Base-by-base conservation (phyloP, 176 grass and related monocot species). In the Miscanthus lutarioriparius region DNA sequence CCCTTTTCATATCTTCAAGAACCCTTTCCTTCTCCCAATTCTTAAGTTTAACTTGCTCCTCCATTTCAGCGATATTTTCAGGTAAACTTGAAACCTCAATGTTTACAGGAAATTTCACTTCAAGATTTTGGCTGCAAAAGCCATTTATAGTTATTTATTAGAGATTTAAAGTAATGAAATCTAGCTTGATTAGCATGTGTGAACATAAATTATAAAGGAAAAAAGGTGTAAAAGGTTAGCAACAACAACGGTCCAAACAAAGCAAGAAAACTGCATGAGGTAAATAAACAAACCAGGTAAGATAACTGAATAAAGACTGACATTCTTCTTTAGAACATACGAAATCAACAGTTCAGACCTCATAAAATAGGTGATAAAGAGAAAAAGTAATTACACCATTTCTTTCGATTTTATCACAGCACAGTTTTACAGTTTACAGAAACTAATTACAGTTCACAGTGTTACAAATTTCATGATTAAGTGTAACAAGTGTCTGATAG, bases 1-100 rank as follows among this genome's bases (percentile, higher is more conserved):
- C 82, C 75, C 91, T 91, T 91, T 90, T 92, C 58, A 84, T 76
- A 85, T 93, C 95, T 90, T 97, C 91, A 76, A 82, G 54, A 64
- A 93, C 70, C 75, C 86, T 97, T 78, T 97, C 95, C 78, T 84
- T 91, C 78, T 87, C 83, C 95, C 92, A 95, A 11, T 84, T 90
- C 80, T 89, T 83, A 82, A 84, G 72, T 72, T 91, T 93, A 28
- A 95, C 70, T 81, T 93, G 64, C 67, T 90, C 88, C 81, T 97
- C 89, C 86, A 88, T 88, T 85, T 97, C 90, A 80, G 51, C 39
- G 8, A 83, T 84, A 84, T 84, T 41, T 88, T 72, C 32, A 44
- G 89, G 89, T 84, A 89, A 56, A 40, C 82, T 90, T 82, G 89
- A 86, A 66, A 72, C 76, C 20, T 62, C 82, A 70, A 41, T 45